Evolutionary conservation across 2,329 filamentous ascomycete species (phyloP), one percentile per base, ranked within the genome.

Genomic region (Fusarium pseudonygamai): DNA sequence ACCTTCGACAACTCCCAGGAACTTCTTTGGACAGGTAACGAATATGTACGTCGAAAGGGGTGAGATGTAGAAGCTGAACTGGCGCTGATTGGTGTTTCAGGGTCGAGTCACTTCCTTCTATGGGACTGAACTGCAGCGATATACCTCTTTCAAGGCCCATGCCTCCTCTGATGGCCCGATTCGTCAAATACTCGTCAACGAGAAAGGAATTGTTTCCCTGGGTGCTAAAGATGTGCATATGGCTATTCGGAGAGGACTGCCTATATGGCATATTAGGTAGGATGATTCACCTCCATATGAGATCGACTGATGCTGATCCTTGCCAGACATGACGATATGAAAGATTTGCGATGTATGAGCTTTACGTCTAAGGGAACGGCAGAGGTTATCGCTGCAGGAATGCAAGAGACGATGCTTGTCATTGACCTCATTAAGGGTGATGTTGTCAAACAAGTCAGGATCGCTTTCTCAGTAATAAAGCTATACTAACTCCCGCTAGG

Each of bases 1-100:
- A 92, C 93, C 53, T 99, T 99, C 83, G 96, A 99, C 82, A 93
- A 92, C 64, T 87, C 88, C 43, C 93, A 97, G 81, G 96, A 99
- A 82, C 88, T 99, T 40, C 84, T 99, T 60, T 99, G 97, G 96
- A 91, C 92, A 7, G 97, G 95, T 52, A 97, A 96, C 82, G 93
- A 96, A 84, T 94, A 92, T 87, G 94, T 96, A 86, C 85, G 89
- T 78, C 36, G 18, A 56, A 57, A 43, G 36, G 16, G 37, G 47
- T 42, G 28, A 5, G 22, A 13, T 50, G 50, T 18, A 40, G 32
- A 36, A 36, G n/a, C 28, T 34, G 40, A 45, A 15, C 34, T 20
- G 6, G 58, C 43, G 74, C 76, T 83, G 60, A 83, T 76, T 46
- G 20, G 36, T 32, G 40, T 58, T 18, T 24, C 63, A 97, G 94